A percentile compares a stretch with the other conserved stretches of the same genome.
These are phyloP conservation scores for Diaporthe vexans DNA, from an alignment of 2,329 filamentous ascomycete species.

Conservation along the genomic window DNA sequence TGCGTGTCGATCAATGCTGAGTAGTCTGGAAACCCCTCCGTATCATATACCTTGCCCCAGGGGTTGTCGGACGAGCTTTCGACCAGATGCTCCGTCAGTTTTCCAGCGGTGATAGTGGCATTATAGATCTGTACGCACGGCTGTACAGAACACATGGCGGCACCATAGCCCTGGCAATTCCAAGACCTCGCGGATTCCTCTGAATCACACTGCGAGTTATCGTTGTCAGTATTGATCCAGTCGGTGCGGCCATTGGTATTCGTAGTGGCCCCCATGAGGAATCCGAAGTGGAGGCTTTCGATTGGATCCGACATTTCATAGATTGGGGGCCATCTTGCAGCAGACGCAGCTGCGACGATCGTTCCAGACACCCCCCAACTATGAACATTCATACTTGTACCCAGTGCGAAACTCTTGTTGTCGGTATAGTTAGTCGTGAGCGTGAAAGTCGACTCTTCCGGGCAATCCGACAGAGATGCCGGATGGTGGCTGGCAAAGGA, in stretches of 20 bases:
- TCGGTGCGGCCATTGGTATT: background rate
- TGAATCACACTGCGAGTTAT: background rate
- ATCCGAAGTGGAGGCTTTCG: background rate
- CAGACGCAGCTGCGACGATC: background rate
- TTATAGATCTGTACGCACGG: background rate
- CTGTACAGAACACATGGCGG: background rate
- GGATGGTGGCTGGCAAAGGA: background rate
- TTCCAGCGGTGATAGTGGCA: background rate
- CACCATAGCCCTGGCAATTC: background rate
- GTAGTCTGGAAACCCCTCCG: fast-evolving
- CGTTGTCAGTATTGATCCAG: background rate
- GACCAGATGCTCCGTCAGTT: background rate
- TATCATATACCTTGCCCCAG: background rate
- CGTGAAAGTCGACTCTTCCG: fast-evolving
- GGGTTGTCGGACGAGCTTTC: background rate
- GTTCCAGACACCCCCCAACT: too few species aligned
- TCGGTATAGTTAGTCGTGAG: background rate
- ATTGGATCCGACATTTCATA: too few species aligned
- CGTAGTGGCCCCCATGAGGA: background rate
- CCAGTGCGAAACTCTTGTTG: background rate
- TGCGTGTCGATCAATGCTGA: background rate
- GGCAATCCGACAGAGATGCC: background rate
- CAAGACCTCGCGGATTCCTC: background rate
- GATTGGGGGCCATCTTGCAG: too few species aligned
- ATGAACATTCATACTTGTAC: too few species aligned